Evolutionary conservation across 1,284 basidiomycete genomes (phyloP).

Genomic region (Meira miltonrushii): DNA sequence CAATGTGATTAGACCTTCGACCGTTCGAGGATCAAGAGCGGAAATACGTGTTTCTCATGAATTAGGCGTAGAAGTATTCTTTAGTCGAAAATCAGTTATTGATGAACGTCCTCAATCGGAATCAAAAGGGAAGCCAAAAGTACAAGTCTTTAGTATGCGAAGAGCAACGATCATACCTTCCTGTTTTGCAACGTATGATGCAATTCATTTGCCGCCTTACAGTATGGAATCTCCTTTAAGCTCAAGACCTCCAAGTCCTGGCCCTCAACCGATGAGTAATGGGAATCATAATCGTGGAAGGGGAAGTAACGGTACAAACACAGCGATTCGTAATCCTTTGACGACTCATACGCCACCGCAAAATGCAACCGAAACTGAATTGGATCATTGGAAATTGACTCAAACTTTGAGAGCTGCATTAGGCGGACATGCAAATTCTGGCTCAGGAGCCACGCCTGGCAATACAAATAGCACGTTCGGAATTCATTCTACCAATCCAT

Average conservation of each 20-base stretch:
- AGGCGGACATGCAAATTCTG: conserved; percentile 4
- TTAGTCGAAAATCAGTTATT: conserved; percentile 42
- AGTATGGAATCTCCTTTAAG: conserved; percentile 38
- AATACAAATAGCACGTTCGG: background rate
- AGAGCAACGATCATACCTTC: conserved; percentile 38
- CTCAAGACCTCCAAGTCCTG: conserved; percentile 36
- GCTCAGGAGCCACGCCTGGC: background rate
- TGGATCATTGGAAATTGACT: conserved; percentile 34
- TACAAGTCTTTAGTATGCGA: conserved; percentile 50
- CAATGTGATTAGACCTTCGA: conserved; percentile 41
- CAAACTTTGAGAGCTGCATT: conserved; percentile 11
- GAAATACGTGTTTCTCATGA: conserved; percentile 49
- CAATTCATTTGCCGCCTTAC: conserved; percentile 50
- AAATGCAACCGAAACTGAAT: conserved; percentile 22
- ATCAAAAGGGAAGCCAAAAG: conserved; percentile 42
- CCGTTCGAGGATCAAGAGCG: conserved; percentile 42
- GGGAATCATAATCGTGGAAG: background rate
- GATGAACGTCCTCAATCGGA: conserved; percentile 40
- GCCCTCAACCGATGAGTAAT: background rate
- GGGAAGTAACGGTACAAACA: background rate
- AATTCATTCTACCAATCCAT: background rate
- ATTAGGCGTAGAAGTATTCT: conserved; percentile 46
- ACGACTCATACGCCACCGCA: conserved; percentile 1
- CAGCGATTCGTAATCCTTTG: too few relatives aligned
- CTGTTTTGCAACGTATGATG: conserved; percentile 46